Percentiles rank a stretch among this genome's conserved stretches.
phyloP scores from a whole-genome alignment of 306 rosid species.

The Vicia faba region DNA sequence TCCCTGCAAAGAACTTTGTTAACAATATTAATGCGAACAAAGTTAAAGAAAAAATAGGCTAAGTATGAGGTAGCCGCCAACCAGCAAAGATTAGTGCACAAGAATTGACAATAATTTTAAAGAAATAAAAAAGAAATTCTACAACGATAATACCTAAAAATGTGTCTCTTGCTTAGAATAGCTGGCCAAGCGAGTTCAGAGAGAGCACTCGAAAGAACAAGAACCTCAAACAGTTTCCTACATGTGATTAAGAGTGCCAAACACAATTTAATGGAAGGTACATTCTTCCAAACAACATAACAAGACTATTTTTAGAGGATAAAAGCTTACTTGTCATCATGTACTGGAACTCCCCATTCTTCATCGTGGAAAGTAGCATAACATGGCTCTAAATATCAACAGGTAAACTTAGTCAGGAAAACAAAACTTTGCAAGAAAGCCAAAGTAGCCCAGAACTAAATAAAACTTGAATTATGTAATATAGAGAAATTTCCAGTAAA shows the following conservation, averaged over 20 bases:
- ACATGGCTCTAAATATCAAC: conserved; percentile 57
- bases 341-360: conserved; percentile 90
- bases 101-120: conserved; percentile 1
- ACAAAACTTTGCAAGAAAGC: conserved; percentile 20
- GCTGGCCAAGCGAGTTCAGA: conserved; percentile 85
- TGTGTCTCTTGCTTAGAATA: conserved; percentile 75
- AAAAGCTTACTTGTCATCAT: conserved; percentile 71
- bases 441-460: conserved; percentile 10
- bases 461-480: neutral
- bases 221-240: conserved; percentile 85
- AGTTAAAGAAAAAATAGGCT: conserved; percentile 17
- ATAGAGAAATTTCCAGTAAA: conserved; percentile 14
- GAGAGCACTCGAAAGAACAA: conserved; percentile 73
- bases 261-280: conserved; percentile 25
- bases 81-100: conserved; percentile 20
- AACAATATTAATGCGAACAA: conserved; percentile 25
- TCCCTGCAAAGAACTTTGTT: conserved; percentile 67
- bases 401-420: conserved; percentile 44
- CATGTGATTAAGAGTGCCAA: conserved; percentile 40
- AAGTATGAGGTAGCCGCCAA: neutral
- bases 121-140: conserved; percentile 21
- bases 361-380: conserved; percentile 78
- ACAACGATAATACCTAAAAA: conserved; percentile 59
- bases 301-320: conserved; percentile 23
- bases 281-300: conserved; percentile 29